Conservation (phyloP, 208 protist species). For the Leishmania tarentolae region DNA sequence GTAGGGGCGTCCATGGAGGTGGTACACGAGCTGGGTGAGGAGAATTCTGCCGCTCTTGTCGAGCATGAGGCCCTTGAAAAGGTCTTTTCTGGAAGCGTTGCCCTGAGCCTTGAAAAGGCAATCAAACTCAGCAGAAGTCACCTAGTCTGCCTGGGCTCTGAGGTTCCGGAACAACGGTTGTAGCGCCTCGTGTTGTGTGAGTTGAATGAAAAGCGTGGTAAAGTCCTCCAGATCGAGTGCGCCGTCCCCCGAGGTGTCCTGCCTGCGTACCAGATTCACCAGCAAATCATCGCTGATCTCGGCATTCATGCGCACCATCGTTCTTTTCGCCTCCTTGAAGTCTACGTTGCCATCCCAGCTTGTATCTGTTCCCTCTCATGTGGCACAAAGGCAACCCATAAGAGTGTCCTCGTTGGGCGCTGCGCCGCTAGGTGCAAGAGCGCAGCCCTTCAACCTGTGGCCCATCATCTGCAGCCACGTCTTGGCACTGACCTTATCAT, state of each 20-base stretch:
- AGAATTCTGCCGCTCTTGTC: conserved; percentile 22
- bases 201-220: conserved; percentile 42
- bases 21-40: conserved; percentile 40
- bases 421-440: conserved; percentile 9
- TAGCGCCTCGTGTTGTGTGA: conserved; percentile 46
- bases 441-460: conserved; percentile 22
- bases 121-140: conserved; percentile 51
- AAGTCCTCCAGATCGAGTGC: conserved; percentile 61
- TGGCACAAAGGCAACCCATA: conserved; percentile 35
- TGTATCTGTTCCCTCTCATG: conserved; percentile 52
- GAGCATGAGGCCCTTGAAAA: conserved; percentile 34
- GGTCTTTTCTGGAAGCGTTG: conserved; percentile 17
- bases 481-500: conserved; percentile 26
- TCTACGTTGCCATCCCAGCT: conserved; percentile 53
- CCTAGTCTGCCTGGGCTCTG: conserved; percentile 30
- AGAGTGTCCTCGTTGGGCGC: conserved; percentile 22
- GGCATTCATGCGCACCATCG: conserved; percentile 54
- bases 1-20: conserved; percentile 44
- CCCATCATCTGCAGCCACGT: conserved; percentile 51
- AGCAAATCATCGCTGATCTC: conserved; percentile 34
- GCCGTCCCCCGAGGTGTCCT: conserved; percentile 46
- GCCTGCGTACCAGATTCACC: conserved; percentile 31
- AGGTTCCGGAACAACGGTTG: conserved; percentile 36
- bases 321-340: conserved; percentile 47
- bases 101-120: conserved; percentile 40